Conservation (phyloP, 257 asterid species). For the Petunia axillaris region DNA sequence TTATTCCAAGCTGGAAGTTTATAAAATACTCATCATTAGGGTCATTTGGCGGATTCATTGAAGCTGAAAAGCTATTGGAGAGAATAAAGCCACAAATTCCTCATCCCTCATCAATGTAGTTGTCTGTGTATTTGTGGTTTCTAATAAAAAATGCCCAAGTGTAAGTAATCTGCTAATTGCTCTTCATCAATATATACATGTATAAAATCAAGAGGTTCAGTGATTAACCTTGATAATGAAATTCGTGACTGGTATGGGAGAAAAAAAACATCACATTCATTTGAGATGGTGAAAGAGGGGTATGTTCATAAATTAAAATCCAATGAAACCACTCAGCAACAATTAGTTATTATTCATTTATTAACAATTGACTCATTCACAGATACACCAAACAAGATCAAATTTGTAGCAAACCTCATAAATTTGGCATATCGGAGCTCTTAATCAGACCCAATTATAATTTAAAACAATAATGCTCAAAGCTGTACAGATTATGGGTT, state of each 20-base stretch:
- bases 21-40: slow-evolving; percentile 78
- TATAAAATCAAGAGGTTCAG: neutral
- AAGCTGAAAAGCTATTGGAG: slow-evolving; percentile 74
- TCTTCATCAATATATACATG: neutral
- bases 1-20: slow-evolving; percentile 73
- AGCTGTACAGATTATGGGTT: too few species aligned
- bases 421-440: too few species aligned
- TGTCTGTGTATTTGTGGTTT: neutral
- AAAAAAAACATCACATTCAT: too few species aligned
- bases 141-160: neutral
- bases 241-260: neutral
- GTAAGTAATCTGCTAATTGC: neutral
- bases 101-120: slow-evolving; percentile 32
- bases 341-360: too few species aligned
- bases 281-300: too few species aligned
- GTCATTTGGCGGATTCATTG: slow-evolving; percentile 82
- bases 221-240: neutral
- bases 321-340: too few species aligned
- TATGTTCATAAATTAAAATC: too few species aligned
- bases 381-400: too few species aligned
- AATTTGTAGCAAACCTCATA: too few species aligned
- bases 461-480: too few species aligned
- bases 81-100: slow-evolving; percentile 62
- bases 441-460: too few species aligned
- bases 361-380: too few species aligned